Conservation (phyloP, 441 rosid genomes). For the Bocquillonia castaneifolia region DNA sequence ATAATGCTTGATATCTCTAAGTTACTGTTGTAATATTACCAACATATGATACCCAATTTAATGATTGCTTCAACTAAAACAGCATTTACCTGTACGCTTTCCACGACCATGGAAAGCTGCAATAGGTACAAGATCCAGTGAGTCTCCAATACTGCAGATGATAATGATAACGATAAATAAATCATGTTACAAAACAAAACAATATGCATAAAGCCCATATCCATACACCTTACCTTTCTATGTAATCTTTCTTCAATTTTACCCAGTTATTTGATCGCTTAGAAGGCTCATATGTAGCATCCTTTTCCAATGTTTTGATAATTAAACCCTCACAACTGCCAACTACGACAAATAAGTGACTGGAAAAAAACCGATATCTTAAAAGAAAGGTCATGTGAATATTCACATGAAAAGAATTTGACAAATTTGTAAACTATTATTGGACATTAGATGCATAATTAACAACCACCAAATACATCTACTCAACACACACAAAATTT, state of each 20-base stretch:
- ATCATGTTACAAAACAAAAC: not conserved
- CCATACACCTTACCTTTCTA: slow-evolving; percentile 53
- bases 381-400: not conserved
- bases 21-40: not conserved
- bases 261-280: slow-evolving; percentile 88
- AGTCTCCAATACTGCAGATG: slow-evolving; percentile 79
- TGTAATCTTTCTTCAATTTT: slow-evolving; percentile 92
- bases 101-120: slow-evolving; percentile 96
- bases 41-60: not conserved
- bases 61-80: slow-evolving; percentile 15
- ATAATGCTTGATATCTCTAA: not conserved
- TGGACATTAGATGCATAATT: not conserved
- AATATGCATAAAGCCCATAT: not conserved
- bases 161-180: slow-evolving; percentile 4
- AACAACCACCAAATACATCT: slow-evolving; percentile 7
- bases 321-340: slow-evolving; percentile 95
- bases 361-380: slow-evolving; percentile 7
- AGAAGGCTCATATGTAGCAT: slow-evolving; percentile 96
- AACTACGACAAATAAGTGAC: slow-evolving; percentile 23
- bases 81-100: slow-evolving; percentile 67
- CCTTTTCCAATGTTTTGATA: slow-evolving; percentile 76
- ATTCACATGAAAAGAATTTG: not conserved
- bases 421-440: not conserved
- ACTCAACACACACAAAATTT: not conserved
- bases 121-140: slow-evolving; percentile 89